Evolutionary conservation across 345 rosid species (phyloP).

Genomic region (Euphorbia peplus): DNA sequence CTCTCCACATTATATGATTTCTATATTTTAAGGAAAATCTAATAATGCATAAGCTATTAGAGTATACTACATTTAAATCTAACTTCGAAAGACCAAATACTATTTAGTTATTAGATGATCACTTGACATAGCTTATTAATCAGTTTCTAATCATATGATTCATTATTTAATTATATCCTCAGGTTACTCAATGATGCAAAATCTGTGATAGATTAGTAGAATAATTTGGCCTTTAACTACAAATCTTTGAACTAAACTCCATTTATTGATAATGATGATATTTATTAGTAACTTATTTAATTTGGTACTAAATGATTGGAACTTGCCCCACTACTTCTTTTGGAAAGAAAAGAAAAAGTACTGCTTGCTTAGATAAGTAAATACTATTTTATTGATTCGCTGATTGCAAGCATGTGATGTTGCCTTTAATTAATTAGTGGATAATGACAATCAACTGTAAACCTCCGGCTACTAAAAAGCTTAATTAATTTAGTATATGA

Average conservation of each 20-base stretch:
- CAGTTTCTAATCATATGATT: not conserved
- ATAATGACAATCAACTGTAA: slow-evolving; percentile 51
- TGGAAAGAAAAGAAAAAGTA: not conserved
- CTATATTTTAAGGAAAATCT: no score
- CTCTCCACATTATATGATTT: no score
- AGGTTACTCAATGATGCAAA: not conserved
- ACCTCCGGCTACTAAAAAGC: slow-evolving; percentile 23
- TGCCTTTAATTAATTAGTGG: slow-evolving; percentile 10
- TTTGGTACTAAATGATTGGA: slow-evolving; percentile 8
- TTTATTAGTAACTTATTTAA: slow-evolving; percentile 1
- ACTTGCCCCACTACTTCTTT: not conserved
- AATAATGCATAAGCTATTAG: no score
- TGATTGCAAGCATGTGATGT: not conserved
- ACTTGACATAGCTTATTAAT: no score
- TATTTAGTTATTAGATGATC: no score
- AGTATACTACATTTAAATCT: no score
- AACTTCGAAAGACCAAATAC: no score
- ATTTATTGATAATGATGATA: slow-evolving; percentile 4
- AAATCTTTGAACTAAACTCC: not conserved
- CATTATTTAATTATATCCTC: not conserved
- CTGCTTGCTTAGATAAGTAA: not conserved
- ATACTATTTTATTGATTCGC: slow-evolving; percentile 2
- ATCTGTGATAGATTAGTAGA: not conserved
- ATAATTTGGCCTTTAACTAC: not conserved
- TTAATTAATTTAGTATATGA: not conserved